phyloP scores from a whole-genome alignment of 2,329 filamentous ascomycete genomes.

The Trematosphaeria pertusa region DNA sequence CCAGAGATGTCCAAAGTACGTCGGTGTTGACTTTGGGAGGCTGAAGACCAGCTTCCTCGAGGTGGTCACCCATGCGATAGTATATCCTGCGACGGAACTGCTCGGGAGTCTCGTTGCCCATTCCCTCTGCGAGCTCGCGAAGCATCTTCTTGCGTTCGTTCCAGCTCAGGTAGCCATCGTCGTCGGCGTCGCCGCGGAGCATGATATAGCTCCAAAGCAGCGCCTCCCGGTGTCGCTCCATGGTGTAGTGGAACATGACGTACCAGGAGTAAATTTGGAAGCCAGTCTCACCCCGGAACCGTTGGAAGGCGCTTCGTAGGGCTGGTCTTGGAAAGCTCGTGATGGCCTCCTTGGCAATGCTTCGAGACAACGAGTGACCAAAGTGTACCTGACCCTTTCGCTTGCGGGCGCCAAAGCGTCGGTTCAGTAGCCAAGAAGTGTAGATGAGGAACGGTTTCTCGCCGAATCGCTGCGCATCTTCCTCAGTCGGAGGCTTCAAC shows the following conservation, averaged over 20 bases:
- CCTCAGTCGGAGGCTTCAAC: slow-evolving; percentile 41
- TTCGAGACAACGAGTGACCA: slow-evolving; percentile 51
- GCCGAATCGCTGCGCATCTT: slow-evolving; percentile 47
- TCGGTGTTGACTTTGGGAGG: slow-evolving; percentile 51
- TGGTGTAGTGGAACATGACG: slow-evolving; percentile 53
- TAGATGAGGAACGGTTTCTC: slow-evolving; percentile 56
- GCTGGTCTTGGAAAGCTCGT: slow-evolving; percentile 52
- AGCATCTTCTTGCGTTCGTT: slow-evolving; percentile 48
- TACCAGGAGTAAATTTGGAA: slow-evolving; percentile 56
- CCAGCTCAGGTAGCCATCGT: slow-evolving; percentile 52
- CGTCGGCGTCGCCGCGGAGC: slow-evolving; percentile 47
- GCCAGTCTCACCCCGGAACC: slow-evolving; percentile 52
- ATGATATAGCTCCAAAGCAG: slow-evolving; percentile 55
- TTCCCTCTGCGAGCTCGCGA: slow-evolving; percentile 46
- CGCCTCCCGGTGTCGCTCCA: slow-evolving; percentile 53
- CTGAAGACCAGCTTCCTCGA: slow-evolving; percentile 49
- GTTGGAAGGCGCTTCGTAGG: slow-evolving; percentile 49
- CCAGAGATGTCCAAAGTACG: slow-evolving; percentile 52
- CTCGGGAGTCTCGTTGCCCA: slow-evolving; percentile 41
- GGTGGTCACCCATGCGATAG: slow-evolving; percentile 46
- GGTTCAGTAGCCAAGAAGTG: slow-evolving; percentile 54
- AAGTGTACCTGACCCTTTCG: slow-evolving; percentile 55
- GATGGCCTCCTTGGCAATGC: slow-evolving; percentile 51
- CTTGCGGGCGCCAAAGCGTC: slow-evolving; percentile 54
- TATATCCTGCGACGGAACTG: slow-evolving; percentile 48